phyloP scores from a whole-genome alignment of 768 basidiomycete species.

The Amanita polypyramis region DNA sequence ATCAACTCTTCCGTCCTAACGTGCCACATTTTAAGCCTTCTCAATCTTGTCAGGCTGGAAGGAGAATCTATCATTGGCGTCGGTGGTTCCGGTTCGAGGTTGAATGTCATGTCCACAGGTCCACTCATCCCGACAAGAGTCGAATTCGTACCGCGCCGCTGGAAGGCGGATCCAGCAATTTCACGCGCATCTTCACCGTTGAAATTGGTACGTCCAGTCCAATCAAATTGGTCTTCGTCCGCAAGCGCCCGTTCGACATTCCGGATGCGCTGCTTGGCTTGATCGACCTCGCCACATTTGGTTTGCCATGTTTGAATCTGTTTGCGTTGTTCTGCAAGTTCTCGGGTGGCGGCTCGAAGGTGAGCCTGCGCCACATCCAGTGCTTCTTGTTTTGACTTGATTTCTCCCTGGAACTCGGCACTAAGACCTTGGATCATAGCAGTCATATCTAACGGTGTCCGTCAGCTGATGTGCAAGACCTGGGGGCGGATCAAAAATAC shows the following conservation, averaged over 20 bases:
- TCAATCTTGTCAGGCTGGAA: slow-evolving; percentile 56
- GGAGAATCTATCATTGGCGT: slow-evolving; percentile 50
- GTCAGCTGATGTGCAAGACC: not conserved
- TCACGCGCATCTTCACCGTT: slow-evolving; percentile 27
- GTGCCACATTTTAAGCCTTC: slow-evolving; percentile 80
- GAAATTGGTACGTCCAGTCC: slow-evolving; percentile 65
- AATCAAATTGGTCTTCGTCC: slow-evolving; percentile 80
- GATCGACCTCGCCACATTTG: slow-evolving; percentile 69
- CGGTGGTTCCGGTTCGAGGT: slow-evolving; percentile 64
- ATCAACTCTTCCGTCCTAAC: slow-evolving; percentile 66
- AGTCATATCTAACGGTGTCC: slow-evolving; percentile 58
- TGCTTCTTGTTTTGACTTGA: slow-evolving; percentile 77
- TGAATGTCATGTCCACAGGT: slow-evolving; percentile 52
- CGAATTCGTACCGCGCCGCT: slow-evolving; percentile 54
- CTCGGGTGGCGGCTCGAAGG: slow-evolving; percentile 80
- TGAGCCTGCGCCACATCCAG: slow-evolving; percentile 84
- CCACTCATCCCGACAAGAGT: slow-evolving; percentile 58
- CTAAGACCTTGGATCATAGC: slow-evolving; percentile 73
- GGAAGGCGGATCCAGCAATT: slow-evolving; percentile 55
- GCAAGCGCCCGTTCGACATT: slow-evolving; percentile 74
- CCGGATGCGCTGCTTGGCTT: slow-evolving; percentile 66
- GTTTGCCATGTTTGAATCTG: slow-evolving; percentile 71
- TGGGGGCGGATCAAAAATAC: slow-evolving; percentile 23
- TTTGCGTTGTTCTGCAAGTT: slow-evolving; percentile 83
- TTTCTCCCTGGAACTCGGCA: slow-evolving; percentile 71